Evolutionary conservation across 306 rosid genomes (phyloP).

Genomic region (Begonia peltatifolia): DNA sequence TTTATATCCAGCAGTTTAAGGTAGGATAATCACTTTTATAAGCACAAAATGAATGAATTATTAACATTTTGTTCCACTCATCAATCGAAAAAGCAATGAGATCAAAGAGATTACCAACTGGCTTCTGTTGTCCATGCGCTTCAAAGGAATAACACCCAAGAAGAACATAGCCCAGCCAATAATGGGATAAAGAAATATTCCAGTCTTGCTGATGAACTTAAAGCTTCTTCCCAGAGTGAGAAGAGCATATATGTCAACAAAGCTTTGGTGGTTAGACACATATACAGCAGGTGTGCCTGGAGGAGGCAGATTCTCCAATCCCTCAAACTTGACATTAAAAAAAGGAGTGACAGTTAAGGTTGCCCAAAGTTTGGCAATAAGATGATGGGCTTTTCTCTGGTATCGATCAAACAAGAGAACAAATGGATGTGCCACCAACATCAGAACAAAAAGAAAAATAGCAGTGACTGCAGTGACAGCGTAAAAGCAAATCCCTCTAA

Average conservation of each 20-base stretch:
- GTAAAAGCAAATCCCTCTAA: conserved; percentile 63
- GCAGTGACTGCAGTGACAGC: conserved; percentile 43
- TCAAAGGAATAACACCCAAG: conserved; percentile 72
- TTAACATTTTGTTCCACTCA: too few relatives aligned
- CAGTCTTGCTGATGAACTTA: conserved; percentile 96
- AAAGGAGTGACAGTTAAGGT: conserved; percentile 45
- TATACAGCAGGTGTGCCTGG: conserved; percentile 73
- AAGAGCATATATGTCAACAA: conserved; percentile 77
- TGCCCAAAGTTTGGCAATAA: conserved; percentile 84
- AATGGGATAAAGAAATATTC: conserved; percentile 71
- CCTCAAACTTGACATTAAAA: conserved; percentile 49
- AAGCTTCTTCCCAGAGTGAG: conserved; percentile 76
- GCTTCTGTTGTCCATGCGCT: conserved; percentile 88
- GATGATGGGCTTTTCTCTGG: conserved; percentile 50
- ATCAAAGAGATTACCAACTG: conserved; percentile 57
- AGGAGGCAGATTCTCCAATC: conserved; percentile 76
- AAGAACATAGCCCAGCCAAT: conserved; percentile 98
- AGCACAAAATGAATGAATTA: too few relatives aligned
- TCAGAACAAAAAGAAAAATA: conserved; percentile 46
- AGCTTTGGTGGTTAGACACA: conserved; percentile 97
- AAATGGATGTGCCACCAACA: conserved; percentile 66
- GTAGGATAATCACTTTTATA: neutral
- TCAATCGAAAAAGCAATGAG: neutral
- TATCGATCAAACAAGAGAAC: conserved; percentile 52
- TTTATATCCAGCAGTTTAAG: conserved; percentile 8